A percentile compares a stretch with the other conserved stretches of the same genome.
Conservation (phyloP, 371 early-diverging fungal genomes). For the Mucor irregularis region DNA sequence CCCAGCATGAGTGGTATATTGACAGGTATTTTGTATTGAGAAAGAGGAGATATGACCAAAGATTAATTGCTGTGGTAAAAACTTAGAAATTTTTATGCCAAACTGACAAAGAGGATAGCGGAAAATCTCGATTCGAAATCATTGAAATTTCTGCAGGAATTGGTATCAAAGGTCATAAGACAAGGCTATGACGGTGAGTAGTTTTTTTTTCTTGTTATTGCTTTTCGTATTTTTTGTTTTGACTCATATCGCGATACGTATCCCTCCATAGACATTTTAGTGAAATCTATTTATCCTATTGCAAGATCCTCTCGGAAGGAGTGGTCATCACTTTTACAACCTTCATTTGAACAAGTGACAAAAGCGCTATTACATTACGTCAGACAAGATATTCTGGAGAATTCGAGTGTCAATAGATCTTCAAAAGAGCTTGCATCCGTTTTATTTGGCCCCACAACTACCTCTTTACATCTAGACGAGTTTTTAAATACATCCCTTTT, state of each 20-base stretch:
- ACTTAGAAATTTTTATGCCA: conserved; percentile 21
- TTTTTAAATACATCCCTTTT: conserved; percentile 17
- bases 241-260: background rate
- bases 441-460: conserved; percentile 1
- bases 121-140: conserved; percentile 4
- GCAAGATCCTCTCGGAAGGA: background rate
- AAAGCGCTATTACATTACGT: conserved; percentile 4
- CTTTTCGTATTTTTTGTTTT: background rate
- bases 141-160: conserved; percentile 13
- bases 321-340: conserved; percentile 2
- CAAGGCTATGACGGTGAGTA: conserved; percentile 31
- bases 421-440: conserved; percentile 4
- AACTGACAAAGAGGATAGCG: conserved; percentile 1
- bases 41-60: background rate
- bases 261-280: conserved; percentile 7
- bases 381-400: background rate
- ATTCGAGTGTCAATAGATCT: background rate
- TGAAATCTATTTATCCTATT: conserved; percentile 25
- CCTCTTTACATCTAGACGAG: background rate
- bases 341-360: conserved; percentile 4
- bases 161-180: conserved; percentile 30
- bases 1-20: conserved; percentile 17
- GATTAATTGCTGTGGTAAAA: background rate
- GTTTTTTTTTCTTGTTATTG: background rate
- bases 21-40: conserved; percentile 3